These are phyloP conservation scores for Neurospora hispaniola DNA, from an alignment of 495 filamentous ascomycete genomes.

Conservation along the genomic window DNA sequence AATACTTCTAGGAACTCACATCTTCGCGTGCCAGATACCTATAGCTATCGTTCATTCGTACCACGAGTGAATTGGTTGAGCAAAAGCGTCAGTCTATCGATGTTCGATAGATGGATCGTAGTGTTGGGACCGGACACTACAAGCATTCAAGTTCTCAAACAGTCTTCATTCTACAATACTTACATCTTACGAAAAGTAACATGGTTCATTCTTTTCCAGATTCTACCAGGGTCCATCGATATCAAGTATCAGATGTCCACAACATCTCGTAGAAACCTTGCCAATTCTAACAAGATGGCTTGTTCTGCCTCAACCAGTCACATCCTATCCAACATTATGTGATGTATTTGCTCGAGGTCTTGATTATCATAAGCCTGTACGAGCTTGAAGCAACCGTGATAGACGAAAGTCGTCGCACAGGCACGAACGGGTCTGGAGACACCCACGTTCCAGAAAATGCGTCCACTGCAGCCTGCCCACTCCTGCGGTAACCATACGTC, in stretches of 20 bases:
- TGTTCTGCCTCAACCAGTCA: neutral
- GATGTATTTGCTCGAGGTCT: neutral
- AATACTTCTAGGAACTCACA: too few relatives aligned
- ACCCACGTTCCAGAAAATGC: neutral
- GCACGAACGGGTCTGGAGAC: neutral
- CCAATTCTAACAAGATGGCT: neutral
- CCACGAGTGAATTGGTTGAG: neutral
- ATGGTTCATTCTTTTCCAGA: neutral
- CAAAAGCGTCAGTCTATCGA: neutral
- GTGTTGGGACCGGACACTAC: neutral
- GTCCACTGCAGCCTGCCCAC: neutral
- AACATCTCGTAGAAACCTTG: neutral
- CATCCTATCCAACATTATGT: too few relatives aligned
- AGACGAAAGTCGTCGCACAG: neutral
- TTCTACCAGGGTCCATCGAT: neutral
- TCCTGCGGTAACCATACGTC: neutral
- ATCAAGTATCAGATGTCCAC: neutral
- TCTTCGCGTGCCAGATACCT: too few relatives aligned
- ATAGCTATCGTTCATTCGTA: neutral
- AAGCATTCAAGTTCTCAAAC: neutral
- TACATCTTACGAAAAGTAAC: neutral
- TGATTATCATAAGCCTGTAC: neutral
- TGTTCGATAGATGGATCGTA: neutral
- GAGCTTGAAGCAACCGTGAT: neutral
- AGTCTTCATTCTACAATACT: neutral